Conservation (phyloP, 1,284 basidiomycete genomes). For the Pseudomicrostroma phylloplanum region DNA sequence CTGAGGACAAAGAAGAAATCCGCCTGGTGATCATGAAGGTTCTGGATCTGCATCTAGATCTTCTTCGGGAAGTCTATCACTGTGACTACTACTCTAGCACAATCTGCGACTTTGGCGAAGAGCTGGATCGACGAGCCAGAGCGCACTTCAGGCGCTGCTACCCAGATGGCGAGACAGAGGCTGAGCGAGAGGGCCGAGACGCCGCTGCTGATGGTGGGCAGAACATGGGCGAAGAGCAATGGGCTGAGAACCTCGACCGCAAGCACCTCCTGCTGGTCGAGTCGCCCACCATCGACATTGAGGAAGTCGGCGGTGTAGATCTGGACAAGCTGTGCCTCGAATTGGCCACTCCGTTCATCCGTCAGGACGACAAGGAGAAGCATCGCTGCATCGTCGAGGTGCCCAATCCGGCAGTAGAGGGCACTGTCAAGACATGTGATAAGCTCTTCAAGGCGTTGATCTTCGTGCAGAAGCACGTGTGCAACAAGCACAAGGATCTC, state of each 20-base stretch:
- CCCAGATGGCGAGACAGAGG: constrained; percentile 5
- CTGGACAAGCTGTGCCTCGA: constrained; percentile 19
- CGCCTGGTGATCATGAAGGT: constrained; percentile 25
- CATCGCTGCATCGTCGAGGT: constrained; percentile 36
- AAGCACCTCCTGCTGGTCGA: constrained; percentile 30
- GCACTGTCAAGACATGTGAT: constrained; percentile 19
- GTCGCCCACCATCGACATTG: constrained; percentile 23
- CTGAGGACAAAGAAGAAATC: neutral
- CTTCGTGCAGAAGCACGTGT: constrained; percentile 45
- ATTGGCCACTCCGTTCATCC: constrained; percentile 26
- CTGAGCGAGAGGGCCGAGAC: constrained; percentile 4
- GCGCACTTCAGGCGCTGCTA: constrained; percentile 1
- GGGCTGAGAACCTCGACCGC: constrained; percentile 35
- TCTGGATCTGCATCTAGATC: constrained; percentile 42
- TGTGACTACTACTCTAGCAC: constrained; percentile 46
- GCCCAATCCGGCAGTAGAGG: constrained; percentile 11
- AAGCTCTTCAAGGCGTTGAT: constrained; percentile 42
- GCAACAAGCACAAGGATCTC: constrained; percentile 38
- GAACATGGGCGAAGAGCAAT: constrained; percentile 20
- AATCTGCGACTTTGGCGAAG: constrained; percentile 42
- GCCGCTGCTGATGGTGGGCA: neutral
- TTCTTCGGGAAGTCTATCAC: constrained; percentile 40
- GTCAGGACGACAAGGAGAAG: constrained; percentile 39
- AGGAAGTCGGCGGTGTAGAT: constrained; percentile 27
- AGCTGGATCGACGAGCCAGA: constrained; percentile 26